These are phyloP conservation scores for Dioscorea cayenensis DNA, from an alignment of 116 monocot genomes.

Conservation along the genomic window DNA sequence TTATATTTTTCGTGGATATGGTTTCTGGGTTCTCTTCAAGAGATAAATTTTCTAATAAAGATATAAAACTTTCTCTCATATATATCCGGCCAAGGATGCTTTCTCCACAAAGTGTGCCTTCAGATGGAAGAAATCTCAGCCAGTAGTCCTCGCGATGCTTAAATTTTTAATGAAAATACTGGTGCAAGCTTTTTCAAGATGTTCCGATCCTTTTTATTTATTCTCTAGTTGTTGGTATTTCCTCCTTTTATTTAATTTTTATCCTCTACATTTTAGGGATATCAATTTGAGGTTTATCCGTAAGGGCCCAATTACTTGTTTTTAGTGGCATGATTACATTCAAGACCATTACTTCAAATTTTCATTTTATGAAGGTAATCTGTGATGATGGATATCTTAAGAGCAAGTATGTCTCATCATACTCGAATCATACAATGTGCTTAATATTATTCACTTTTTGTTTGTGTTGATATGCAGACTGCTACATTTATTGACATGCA, in stretches of 20 bases:
- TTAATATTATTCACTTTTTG: too few species aligned
- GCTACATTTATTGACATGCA: too few species aligned
- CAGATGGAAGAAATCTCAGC: too few species aligned
- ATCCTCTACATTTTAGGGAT: slow-evolving; percentile 62
- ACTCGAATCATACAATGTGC: too few species aligned
- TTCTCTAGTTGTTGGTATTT: not conserved
- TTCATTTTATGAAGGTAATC: too few species aligned
- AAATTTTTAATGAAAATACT: too few species aligned
- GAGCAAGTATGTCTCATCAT: too few species aligned
- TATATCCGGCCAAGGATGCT: slow-evolving; percentile 66
- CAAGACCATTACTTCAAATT: too few species aligned
- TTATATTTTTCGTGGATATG: slow-evolving; percentile 54
- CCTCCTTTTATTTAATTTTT: slow-evolving; percentile 10
- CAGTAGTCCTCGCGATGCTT: too few species aligned
- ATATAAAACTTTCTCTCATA: slow-evolving; percentile 60
- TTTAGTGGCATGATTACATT: not conserved
- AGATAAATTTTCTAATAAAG: slow-evolving; percentile 45
- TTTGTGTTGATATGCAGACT: too few species aligned
- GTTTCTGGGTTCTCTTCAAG: slow-evolving; percentile 55
- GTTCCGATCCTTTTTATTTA: slow-evolving; percentile 74
- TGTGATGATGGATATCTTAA: too few species aligned
- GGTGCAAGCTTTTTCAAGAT: slow-evolving; percentile 76
- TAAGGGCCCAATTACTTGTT: slow-evolving; percentile 43
- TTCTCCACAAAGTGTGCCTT: too few species aligned
- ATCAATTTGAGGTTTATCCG: slow-evolving; percentile 82